These are phyloP conservation scores for Plasmodium malariae DNA, from an alignment of 169 alveolate genomes.

Conservation along the genomic window DNA sequence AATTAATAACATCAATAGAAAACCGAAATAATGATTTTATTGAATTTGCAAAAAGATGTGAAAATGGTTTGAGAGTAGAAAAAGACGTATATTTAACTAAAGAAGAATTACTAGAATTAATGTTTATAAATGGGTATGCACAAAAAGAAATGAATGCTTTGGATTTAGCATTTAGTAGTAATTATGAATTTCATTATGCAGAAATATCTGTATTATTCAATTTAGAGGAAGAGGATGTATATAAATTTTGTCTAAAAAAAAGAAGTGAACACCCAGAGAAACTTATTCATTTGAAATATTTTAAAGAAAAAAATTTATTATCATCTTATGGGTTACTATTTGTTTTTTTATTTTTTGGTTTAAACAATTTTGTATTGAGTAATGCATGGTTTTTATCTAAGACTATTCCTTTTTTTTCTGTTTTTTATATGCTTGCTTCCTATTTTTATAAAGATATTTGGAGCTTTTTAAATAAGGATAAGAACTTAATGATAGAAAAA, in stretches of 20 bases:
- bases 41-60: conserved; percentile 89
- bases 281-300: conserved; percentile 85
- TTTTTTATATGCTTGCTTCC: conserved; percentile 90
- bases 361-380: conserved; percentile 88
- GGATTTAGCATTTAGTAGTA: conserved; percentile 88
- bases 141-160: conserved; percentile 90
- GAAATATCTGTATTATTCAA: conserved; percentile 89
- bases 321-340: conserved; percentile 90
- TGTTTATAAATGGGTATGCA: conserved; percentile 90
- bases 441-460: conserved; percentile 85
- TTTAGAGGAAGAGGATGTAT: conserved; percentile 89
- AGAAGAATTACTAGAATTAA: conserved; percentile 85
- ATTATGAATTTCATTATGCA: conserved; percentile 90
- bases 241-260: conserved; percentile 87
- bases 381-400: conserved; percentile 92
- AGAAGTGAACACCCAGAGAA: conserved; percentile 89
- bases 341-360: conserved; percentile 90
- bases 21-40: conserved; percentile 86
- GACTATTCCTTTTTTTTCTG: conserved; percentile 91
- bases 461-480: conserved; percentile 81
- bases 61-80: conserved; percentile 90
- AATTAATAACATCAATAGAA: conserved; percentile 88
- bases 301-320: conserved; percentile 84
- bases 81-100: conserved; percentile 90
- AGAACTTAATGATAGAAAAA: conserved; percentile 84